phyloP scores from a whole-genome alignment of 78 protist genomes.

The Salpingoeca rosetta region DNA sequence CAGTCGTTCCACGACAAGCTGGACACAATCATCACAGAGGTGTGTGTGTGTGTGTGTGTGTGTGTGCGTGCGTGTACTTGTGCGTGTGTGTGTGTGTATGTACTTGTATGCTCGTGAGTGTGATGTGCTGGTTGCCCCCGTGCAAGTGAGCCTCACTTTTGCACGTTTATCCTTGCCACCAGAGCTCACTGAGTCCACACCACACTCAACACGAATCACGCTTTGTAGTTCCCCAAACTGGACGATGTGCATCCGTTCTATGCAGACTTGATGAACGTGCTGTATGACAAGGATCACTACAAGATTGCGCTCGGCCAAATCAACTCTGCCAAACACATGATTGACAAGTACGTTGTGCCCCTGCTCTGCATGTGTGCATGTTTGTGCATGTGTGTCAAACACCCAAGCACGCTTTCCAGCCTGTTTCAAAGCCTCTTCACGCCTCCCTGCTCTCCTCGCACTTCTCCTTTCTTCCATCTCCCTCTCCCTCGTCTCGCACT shows the following conservation, averaged over 20 bases:
- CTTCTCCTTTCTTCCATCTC: too few relatives aligned
- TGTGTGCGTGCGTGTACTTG: too few relatives aligned
- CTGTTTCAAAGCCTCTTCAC: too few relatives aligned
- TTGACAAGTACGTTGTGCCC: slow-evolving; percentile 16
- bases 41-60: neutral
- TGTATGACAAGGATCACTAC: slow-evolving; percentile 97
- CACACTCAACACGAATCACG: neutral
- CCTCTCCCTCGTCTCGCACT: too few relatives aligned
- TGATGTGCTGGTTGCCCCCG: too few relatives aligned
- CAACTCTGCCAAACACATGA: slow-evolving; percentile 57
- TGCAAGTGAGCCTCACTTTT: too few relatives aligned
- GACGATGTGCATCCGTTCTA: slow-evolving; percentile 99
- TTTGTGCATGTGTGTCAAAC: too few relatives aligned
- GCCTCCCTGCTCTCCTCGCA: too few relatives aligned
- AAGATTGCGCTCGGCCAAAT: slow-evolving; percentile 98
- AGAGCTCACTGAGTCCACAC: neutral
- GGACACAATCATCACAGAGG: slow-evolving; percentile 59
- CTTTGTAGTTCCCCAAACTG: slow-evolving; percentile 86
- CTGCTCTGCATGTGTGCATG: neutral
- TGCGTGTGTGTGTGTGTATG: too few relatives aligned
- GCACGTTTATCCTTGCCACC: neutral
- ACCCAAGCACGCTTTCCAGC: too few relatives aligned
- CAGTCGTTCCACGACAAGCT: slow-evolving; percentile 81
- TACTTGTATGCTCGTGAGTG: too few relatives aligned
- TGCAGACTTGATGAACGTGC: slow-evolving; percentile 95